Conservation (phyloP, 208 protist genomes). For the Zelonia costaricensis region DNA sequence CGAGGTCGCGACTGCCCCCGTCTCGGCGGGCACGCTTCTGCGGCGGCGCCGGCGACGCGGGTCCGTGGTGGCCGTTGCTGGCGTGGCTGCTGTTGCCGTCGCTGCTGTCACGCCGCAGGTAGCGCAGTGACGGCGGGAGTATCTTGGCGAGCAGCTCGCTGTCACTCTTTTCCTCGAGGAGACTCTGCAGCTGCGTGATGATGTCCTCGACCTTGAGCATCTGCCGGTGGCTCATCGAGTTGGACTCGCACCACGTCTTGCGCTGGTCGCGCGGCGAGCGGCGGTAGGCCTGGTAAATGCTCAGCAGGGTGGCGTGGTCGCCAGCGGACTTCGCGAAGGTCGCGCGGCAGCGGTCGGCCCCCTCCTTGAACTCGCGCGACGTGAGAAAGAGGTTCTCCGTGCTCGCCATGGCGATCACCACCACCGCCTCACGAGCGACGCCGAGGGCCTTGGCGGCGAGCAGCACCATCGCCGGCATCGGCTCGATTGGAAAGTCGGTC, state of each 20-base stretch:
- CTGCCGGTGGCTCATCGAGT: slow-evolving; percentile 76
- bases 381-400: slow-evolving; percentile 86
- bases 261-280: slow-evolving; percentile 66
- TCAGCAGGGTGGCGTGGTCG: slow-evolving; percentile 87
- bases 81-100: neutral
- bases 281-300: slow-evolving; percentile 81
- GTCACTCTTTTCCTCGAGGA: slow-evolving; percentile 72
- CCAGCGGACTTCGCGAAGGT: slow-evolving; percentile 78
- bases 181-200: slow-evolving; percentile 67
- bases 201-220: slow-evolving; percentile 89
- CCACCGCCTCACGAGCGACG: slow-evolving; percentile 94
- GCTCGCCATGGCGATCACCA: slow-evolving; percentile 94
- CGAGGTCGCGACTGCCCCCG: neutral
- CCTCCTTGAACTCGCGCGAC: slow-evolving; percentile 70
- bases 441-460: slow-evolving; percentile 94
- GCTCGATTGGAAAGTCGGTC: slow-evolving; percentile 98
- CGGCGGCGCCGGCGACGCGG: slow-evolving; percentile 8
- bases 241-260: slow-evolving; percentile 80
- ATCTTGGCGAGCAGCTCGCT: slow-evolving; percentile 39
- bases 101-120: neutral
- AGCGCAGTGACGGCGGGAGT: slow-evolving; percentile 31
- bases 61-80: no score
- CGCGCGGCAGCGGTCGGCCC: slow-evolving; percentile 71
- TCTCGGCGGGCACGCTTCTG: slow-evolving; percentile 9
- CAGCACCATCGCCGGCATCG: slow-evolving; percentile 96